Evolutionary conservation across 345 rosid species (phyloP).

Genomic region (Zanthoxylum bungeanum): DNA sequence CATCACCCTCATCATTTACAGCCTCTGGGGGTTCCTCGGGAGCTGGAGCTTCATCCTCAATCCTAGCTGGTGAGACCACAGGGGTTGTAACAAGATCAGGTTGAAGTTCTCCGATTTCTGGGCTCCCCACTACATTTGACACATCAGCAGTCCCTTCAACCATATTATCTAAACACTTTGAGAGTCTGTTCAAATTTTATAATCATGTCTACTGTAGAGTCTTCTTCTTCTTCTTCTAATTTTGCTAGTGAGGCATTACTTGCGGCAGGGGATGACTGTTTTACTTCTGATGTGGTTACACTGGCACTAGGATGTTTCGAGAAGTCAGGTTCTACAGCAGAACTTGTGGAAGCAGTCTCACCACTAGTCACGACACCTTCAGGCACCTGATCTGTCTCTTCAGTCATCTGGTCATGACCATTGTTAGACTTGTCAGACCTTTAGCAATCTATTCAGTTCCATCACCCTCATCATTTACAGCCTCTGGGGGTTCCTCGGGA

Average conservation of each 20-base stretch:
- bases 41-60: conserved; percentile 39
- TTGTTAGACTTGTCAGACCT: conserved; percentile 52
- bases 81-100: conserved; percentile 46
- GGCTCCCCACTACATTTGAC: conserved; percentile 39
- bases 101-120: conserved; percentile 50
- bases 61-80: conserved; percentile 58
- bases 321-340: conserved; percentile 23
- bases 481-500: conserved; percentile 37
- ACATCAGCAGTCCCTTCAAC: conserved; percentile 45
- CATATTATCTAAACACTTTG: too few relatives aligned
- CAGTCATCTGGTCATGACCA: conserved; percentile 34
- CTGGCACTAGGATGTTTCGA: conserved; percentile 29
- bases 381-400: conserved; percentile 34
- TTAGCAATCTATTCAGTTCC: conserved; percentile 39
- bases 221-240: too few relatives aligned
- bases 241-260: too few relatives aligned
- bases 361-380: conserved; percentile 24
- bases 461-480: conserved; percentile 51
- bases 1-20: conserved; percentile 53
- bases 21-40: conserved; percentile 36
- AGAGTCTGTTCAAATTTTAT: too few relatives aligned
- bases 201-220: too few relatives aligned
- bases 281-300: conserved; percentile 40
- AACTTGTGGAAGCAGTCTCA: conserved; percentile 27
- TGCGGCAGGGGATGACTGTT: too few relatives aligned